Evolutionary conservation across 192 early-diverging fungal genomes (phyloP), one percentile per base, ranked within the genome.

Genomic region (Rhizophagus prolifer): DNA sequence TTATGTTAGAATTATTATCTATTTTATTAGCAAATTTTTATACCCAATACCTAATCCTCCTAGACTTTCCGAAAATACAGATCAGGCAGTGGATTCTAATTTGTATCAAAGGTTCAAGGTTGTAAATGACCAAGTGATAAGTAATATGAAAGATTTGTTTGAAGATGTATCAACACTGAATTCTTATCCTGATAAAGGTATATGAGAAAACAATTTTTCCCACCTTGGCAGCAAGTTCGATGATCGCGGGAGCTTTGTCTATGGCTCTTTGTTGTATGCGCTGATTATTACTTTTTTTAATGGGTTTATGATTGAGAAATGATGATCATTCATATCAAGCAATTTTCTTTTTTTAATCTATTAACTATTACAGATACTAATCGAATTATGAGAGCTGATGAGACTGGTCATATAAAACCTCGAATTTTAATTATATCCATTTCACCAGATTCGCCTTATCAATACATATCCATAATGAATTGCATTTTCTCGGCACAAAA

Each of bases 391-490:
- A 87, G 85, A 61, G 72, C 75, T 14, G 84, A 90, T 44, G 89
- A 90, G 14, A 75, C 85, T 50, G 84, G 82, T 6, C 83, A 86
- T 44, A 77, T 93, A 68, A 86, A 91, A 77, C 87, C 96, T 26
- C 88, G 97, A 31, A 93, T 99, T 58, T 82, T 98, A 6, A 85
- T 95, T 0, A 60, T 98, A 6, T 96, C 96, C 0, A 94, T 94
- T 10, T 95, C 95, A 0, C 90, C 90, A 2, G 98, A 99, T 78
- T 84, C 90, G 1, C 87, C 98, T 8, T 84, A 86, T 54, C 94
- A 98, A 78, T 98, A 99, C 75, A 96, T 99, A 65, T 86, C 95
- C 4, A 90, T 97, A 41, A 99, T 99, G 98, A 99, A 99, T 81
- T 92, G 89, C 73, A 97, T 99, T 47, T 99, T 99, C 85, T 92